These are phyloP conservation scores for Cercospora brassicicola DNA, from an alignment of 2,329 filamentous ascomycete genomes.

Conservation along the genomic window DNA sequence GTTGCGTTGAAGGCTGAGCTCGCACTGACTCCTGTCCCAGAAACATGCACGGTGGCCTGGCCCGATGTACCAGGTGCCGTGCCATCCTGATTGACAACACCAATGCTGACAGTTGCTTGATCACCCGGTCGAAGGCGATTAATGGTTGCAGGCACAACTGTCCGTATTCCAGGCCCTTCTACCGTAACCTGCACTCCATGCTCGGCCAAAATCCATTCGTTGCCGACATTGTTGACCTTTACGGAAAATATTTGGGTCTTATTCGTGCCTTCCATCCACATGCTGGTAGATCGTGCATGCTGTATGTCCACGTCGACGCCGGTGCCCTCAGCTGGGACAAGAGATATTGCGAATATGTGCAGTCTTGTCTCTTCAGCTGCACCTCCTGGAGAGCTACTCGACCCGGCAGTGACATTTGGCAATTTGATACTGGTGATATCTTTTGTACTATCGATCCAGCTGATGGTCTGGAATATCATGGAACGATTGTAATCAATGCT, in stretches of 20 bases:
- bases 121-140: constrained; percentile 46
- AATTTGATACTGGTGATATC: constrained; percentile 41
- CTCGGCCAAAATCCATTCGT: constrained; percentile 38
- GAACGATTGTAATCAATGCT: constrained; percentile 43
- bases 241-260: constrained; percentile 45
- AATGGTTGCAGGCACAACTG: constrained; percentile 40
- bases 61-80: constrained; percentile 35
- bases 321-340: constrained; percentile 35
- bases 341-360: constrained; percentile 44
- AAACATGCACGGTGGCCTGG: constrained; percentile 36
- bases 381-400: constrained; percentile 38
- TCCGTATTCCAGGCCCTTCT: constrained; percentile 38
- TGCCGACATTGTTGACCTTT: constrained; percentile 43
- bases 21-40: constrained; percentile 31
- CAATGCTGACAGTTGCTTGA: constrained; percentile 42
- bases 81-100: constrained; percentile 39
- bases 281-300: constrained; percentile 45
- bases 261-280: constrained; percentile 43
- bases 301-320: constrained; percentile 39
- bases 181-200: constrained; percentile 41
- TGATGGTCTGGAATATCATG: constrained; percentile 45
- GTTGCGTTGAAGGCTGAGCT: constrained; percentile 40
- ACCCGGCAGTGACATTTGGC: constrained; percentile 41
- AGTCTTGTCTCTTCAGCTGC: constrained; percentile 35
- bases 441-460: constrained; percentile 45